Conservation (phyloP, 1,284 basidiomycete species). For the Sporisorium reilianum region DNA sequence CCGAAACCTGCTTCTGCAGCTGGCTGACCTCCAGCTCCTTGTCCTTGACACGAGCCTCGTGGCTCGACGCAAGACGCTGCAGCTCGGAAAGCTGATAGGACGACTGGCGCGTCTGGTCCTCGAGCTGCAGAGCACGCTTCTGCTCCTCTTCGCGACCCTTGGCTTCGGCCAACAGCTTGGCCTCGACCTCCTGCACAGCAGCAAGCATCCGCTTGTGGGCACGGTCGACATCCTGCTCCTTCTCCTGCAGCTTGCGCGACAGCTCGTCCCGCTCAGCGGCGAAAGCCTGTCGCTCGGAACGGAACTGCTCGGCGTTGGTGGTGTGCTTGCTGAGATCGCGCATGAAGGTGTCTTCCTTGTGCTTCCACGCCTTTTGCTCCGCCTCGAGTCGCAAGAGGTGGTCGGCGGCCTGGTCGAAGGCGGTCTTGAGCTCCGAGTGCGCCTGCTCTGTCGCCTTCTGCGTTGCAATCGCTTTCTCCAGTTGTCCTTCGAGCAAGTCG, state of each 20-base stretch:
- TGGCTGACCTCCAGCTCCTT: slow-evolving; percentile 81
- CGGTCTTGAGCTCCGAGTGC: slow-evolving; percentile 77
- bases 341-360: slow-evolving; percentile 72
- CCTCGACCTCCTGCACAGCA: slow-evolving; percentile 79
- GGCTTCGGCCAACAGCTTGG: slow-evolving; percentile 78
- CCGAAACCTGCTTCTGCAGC: slow-evolving; percentile 75
- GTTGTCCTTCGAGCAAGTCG: slow-evolving; percentile 84
- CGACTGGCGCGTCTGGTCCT: slow-evolving; percentile 70
- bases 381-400: slow-evolving; percentile 83
- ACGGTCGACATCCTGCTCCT: slow-evolving; percentile 82
- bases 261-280: slow-evolving; percentile 76
- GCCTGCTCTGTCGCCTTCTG: slow-evolving; percentile 72
- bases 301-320: slow-evolving; percentile 50
- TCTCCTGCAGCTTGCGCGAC: slow-evolving; percentile 78
- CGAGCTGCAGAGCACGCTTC: slow-evolving; percentile 51
- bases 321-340: slow-evolving; percentile 54
- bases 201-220: slow-evolving; percentile 82
- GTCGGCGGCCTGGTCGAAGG: slow-evolving; percentile 85
- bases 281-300: slow-evolving; percentile 41
- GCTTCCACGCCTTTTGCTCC: slow-evolving; percentile 79
- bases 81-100: slow-evolving; percentile 84
- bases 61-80: slow-evolving; percentile 80
- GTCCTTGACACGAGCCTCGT: slow-evolving; percentile 80
- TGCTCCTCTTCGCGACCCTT: slow-evolving; percentile 71
- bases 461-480: slow-evolving; percentile 79